Conservation (phyloP, 2,329 filamentous ascomycete genomes). For the Capronia coronata region DNA sequence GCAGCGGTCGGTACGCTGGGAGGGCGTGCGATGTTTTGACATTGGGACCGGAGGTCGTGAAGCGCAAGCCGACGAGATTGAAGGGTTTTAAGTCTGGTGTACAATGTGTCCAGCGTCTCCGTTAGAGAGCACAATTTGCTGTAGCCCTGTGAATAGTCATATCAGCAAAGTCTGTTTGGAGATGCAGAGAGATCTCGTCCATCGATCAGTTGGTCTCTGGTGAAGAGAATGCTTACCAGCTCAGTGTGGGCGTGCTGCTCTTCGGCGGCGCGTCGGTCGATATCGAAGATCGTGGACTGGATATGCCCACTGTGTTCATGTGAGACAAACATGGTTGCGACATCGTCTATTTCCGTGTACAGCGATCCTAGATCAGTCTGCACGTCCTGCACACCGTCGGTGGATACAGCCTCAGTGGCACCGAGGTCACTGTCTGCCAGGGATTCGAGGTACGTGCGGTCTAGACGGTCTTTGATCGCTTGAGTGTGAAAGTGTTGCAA, state of each 20-base stretch:
- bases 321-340: conserved; percentile 21
- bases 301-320: conserved; percentile 20
- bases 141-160: conserved; percentile 4
- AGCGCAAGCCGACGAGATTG: conserved; percentile 10
- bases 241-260: not conserved
- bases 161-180: not conserved
- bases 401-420: not conserved
- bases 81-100: conserved; percentile 10
- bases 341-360: conserved; percentile 25
- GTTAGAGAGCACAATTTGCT: conserved; percentile 13
- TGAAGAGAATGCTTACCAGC: conserved; percentile 1
- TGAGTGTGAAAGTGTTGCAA: conserved; percentile 16
- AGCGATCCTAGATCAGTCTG: conserved; percentile 20
- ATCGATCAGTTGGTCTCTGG: too few species aligned
- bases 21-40: not conserved
- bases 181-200: not conserved
- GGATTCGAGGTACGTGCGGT: conserved; percentile 20
- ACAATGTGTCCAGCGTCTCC: conserved; percentile 3
- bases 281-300: not conserved
- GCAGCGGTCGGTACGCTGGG: not conserved
- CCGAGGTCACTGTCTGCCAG: not conserved
- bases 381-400: conserved; percentile 2
- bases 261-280: conserved; percentile 5
- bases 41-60: not conserved
- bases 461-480: conserved; percentile 20